These are phyloP conservation scores for Babesia microti DNA, from an alignment of 169 alveolate genomes.

Conservation along the genomic window DNA sequence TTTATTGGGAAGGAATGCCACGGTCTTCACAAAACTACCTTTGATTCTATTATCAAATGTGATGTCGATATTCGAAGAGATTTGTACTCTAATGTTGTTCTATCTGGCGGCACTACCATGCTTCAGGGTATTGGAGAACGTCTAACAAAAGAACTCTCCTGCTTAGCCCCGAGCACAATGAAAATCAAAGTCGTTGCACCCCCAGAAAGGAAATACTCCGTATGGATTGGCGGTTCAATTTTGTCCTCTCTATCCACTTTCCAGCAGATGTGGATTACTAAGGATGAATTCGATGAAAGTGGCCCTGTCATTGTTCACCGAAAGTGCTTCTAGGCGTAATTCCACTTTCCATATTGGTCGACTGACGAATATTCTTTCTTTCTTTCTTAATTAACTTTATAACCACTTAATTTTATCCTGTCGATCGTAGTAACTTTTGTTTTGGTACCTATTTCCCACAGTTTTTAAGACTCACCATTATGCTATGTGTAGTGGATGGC, in stretches of 20 bases:
- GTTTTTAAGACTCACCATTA: too few species aligned
- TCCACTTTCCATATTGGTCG: too few species aligned
- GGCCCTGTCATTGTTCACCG: slow-evolving; percentile 97
- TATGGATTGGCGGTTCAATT: slow-evolving; percentile 98
- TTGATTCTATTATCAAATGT: slow-evolving; percentile 90
- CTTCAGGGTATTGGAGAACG: slow-evolving; percentile 94
- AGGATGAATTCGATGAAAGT: slow-evolving; percentile 94
- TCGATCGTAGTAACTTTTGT: too few species aligned
- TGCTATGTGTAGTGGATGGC: too few species aligned
- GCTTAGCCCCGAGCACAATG: slow-evolving; percentile 91
- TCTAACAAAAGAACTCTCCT: slow-evolving; percentile 90
- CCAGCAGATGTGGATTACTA: slow-evolving; percentile 96
- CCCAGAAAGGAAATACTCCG: slow-evolving; percentile 95
- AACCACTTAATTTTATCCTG: too few species aligned
- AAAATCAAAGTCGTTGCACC: slow-evolving; percentile 97
- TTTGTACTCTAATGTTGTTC: slow-evolving; percentile 85
- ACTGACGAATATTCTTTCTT: too few species aligned
- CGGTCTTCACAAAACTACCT: slow-evolving; percentile 89
- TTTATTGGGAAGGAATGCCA: slow-evolving; percentile 86
- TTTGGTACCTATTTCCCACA: too few species aligned
- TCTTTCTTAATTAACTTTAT: too few species aligned
- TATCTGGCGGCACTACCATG: slow-evolving; percentile 97
- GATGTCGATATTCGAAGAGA: slow-evolving; percentile 92
- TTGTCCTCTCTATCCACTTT: slow-evolving; percentile 90
- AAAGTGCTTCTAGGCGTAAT: slow-evolving; percentile 88